Conservation (phyloP, 2,329 filamentous ascomycete genomes). For the Colletotrichum australisinense region DNA sequence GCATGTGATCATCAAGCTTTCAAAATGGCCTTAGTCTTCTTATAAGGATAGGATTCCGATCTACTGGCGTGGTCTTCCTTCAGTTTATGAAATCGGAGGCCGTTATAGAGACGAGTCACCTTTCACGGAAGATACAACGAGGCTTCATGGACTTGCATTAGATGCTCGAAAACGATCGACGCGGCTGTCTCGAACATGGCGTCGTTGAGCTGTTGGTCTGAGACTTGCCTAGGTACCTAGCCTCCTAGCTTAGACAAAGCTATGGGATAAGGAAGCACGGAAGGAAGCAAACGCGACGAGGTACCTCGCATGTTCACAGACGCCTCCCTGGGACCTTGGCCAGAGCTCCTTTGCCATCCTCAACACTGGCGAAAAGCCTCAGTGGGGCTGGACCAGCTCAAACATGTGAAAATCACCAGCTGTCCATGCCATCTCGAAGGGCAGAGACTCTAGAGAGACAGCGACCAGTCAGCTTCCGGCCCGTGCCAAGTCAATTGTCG, state of each 20-base stretch:
- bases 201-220: slow-evolving; percentile 28
- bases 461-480: slow-evolving; percentile 10
- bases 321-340: background rate
- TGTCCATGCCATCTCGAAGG: background rate
- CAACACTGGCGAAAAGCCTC: background rate
- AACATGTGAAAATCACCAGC: slow-evolving; percentile 5
- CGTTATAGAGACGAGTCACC: background rate
- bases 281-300: background rate
- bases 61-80: too few species aligned
- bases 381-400: background rate
- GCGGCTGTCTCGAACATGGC: slow-evolving; percentile 11
- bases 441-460: background rate
- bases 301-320: background rate
- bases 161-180: background rate
- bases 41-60: background rate
- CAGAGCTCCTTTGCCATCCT: background rate
- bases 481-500: slow-evolving; percentile 5
- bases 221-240: slow-evolving; percentile 7
- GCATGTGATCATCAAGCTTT: slow-evolving; percentile 25
- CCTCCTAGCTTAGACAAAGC: background rate
- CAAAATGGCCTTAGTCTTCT: background rate
- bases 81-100: background rate
- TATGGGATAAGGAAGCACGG: background rate
- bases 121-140: background rate
- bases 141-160: background rate